phyloP scores from a whole-genome alignment of 768 basidiomycete genomes.

The Suillus tomentosus region DNA sequence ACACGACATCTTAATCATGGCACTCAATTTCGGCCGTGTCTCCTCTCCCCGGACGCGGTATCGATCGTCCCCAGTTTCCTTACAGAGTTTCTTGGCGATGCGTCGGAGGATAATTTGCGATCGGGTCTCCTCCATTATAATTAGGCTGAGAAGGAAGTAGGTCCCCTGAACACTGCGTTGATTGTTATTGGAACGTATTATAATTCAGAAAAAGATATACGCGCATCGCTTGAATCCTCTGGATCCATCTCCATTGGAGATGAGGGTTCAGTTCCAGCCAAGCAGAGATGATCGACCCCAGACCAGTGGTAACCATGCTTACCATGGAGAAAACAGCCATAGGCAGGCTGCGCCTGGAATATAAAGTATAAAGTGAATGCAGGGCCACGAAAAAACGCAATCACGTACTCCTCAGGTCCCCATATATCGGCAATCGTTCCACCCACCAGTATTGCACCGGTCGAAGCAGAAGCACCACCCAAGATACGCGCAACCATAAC shows the following conservation, averaged over 20 bases:
- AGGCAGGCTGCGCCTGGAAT: conserved; percentile 62
- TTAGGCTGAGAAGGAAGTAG: conserved; percentile 50
- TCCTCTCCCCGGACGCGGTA: conserved; percentile 68
- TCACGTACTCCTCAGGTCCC: conserved; percentile 54
- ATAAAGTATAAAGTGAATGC: neutral
- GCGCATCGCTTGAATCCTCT: conserved; percentile 75
- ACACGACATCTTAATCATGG: conserved; percentile 67
- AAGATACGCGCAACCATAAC: conserved; percentile 63
- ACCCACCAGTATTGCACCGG: conserved; percentile 68
- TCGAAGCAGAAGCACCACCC: conserved; percentile 65
- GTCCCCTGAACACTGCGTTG: conserved; percentile 49
- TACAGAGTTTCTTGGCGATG: conserved; percentile 61
- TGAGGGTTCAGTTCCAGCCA: conserved; percentile 63
- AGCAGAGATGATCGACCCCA: conserved; percentile 65
- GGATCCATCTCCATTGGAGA: conserved; percentile 79
- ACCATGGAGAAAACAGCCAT: conserved; percentile 71
- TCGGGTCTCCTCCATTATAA: conserved; percentile 73
- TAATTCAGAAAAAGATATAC: conserved; percentile 14
- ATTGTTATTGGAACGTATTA: conserved; percentile 4
- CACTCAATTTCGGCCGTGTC: conserved; percentile 52
- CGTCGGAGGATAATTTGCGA: conserved; percentile 66
- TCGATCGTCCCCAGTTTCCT: conserved; percentile 62
- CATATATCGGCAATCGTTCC: conserved; percentile 73
- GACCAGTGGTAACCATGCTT: conserved; percentile 61
- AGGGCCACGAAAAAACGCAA: conserved; percentile 30